These are phyloP conservation scores for Annulohypoxylon truncatum DNA, from an alignment of 2,329 filamentous ascomycete genomes.

Conservation along the genomic window DNA sequence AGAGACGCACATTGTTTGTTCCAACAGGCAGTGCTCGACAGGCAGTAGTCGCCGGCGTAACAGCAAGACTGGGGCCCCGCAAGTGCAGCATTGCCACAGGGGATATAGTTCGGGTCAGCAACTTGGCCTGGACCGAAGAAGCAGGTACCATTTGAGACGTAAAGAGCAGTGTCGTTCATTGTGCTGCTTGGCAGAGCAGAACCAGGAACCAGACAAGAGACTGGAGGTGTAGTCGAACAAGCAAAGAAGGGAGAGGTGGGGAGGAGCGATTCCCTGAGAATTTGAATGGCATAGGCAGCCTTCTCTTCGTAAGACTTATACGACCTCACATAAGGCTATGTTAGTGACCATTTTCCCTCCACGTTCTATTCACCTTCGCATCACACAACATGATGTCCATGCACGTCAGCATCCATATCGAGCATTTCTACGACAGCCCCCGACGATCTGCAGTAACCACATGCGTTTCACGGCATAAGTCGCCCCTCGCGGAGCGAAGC, in stretches of 20 bases:
- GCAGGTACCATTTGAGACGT: constrained; percentile 43
- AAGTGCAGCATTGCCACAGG: constrained; percentile 42
- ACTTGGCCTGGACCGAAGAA: constrained; percentile 43
- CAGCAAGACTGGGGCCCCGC: constrained; percentile 43
- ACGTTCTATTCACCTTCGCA: not conserved
- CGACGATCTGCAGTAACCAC: constrained; percentile 1
- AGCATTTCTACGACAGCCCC: not conserved
- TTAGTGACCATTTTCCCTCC: not conserved
- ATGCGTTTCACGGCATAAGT: not conserved
- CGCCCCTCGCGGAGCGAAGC: not conserved
- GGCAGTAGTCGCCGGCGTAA: constrained; percentile 43
- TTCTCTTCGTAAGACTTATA: not conserved
- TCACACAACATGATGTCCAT: not conserved
- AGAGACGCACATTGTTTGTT: constrained; percentile 41
- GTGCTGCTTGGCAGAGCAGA: not conserved
- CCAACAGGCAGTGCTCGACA: constrained; percentile 41
- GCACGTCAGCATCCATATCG: constrained; percentile 1
- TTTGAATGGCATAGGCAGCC: not conserved
- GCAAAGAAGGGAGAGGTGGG: not conserved
- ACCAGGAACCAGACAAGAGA: not conserved
- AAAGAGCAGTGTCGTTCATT: constrained; percentile 39
- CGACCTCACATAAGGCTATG: not conserved
- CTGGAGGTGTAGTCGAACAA: not conserved
- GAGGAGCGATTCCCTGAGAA: not conserved
- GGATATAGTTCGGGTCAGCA: constrained; percentile 42